Evolutionary conservation across 2,329 filamentous ascomycete species (phyloP).

Genomic region (Nothophaeocryptopus gaeumannii): DNA sequence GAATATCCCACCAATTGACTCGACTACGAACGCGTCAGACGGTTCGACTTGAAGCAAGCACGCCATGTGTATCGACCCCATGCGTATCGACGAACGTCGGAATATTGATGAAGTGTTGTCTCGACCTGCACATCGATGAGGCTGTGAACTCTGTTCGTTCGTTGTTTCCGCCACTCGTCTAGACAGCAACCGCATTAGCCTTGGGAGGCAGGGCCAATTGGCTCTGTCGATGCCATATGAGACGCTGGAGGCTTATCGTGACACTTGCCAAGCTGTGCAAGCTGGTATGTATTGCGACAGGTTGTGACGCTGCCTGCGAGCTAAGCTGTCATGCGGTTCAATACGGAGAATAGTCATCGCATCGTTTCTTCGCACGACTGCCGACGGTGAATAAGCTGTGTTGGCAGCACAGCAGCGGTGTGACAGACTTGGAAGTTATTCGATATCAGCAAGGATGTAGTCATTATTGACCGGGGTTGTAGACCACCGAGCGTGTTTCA

Average conservation of each 20-base stretch:
- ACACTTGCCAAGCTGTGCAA: constrained; percentile 6
- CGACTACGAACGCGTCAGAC: no score
- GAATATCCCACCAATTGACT: constrained; percentile 6
- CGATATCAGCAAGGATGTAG: constrained; percentile 14
- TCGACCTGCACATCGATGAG: no score
- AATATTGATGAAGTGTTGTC: no score
- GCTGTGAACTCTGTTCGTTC: no score
- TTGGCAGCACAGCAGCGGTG: constrained; percentile 18
- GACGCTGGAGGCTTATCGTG: constrained; percentile 1
- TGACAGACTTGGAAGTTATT: constrained; percentile 12
- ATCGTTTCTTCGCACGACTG: constrained; percentile 1
- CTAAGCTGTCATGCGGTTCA: constrained; percentile 2
- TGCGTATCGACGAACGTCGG: no score
- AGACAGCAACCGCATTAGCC: no score
- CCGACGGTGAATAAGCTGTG: constrained; percentile 11
- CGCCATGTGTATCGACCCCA: no score
- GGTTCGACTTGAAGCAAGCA: no score
- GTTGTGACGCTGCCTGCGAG: constrained; percentile 3
- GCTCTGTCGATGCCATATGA: no score
- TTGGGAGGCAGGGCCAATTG: no score
- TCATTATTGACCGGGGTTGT: constrained; percentile 12
- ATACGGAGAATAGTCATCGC: constrained; percentile 3
- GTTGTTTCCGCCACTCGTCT: no score
- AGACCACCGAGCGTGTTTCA: constrained; percentile 19
- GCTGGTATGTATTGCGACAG: constrained; percentile 8